Conservation (phyloP, 2,329 filamentous ascomycete species). For the Penicillium hordei region DNA sequence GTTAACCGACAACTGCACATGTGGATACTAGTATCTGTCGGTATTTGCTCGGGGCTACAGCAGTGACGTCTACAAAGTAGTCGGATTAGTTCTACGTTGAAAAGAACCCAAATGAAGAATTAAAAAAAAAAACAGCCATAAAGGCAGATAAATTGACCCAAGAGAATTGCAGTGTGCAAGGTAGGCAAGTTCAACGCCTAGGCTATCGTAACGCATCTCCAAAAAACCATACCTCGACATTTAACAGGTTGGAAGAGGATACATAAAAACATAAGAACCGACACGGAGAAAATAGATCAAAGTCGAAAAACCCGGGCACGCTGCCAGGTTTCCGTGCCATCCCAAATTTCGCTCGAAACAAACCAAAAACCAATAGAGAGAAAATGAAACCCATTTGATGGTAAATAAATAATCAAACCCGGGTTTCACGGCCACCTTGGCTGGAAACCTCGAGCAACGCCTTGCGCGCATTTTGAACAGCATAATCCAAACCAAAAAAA, state of each 20-base stretch:
- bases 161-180: not conserved
- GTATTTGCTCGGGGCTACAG: too few relatives aligned
- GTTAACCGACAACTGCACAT: too few relatives aligned
- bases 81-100: not conserved
- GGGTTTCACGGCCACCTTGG: not conserved
- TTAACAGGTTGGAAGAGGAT: not conserved
- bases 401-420: not conserved
- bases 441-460: conserved; percentile 1
- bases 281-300: not conserved
- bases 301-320: not conserved
- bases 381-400: not conserved
- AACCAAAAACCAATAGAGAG: not conserved
- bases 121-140: not conserved
- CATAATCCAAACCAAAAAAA: not conserved
- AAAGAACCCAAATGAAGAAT: not conserved
- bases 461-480: not conserved
- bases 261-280: not conserved
- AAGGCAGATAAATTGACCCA: not conserved
- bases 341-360: conserved; percentile 6
- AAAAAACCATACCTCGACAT: not conserved
- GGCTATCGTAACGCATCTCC: not conserved
- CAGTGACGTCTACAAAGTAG: not conserved
- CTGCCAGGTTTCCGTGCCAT: not conserved
- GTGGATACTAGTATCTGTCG: too few relatives aligned
- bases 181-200: not conserved